Percentiles rank a stretch among this genome's conserved stretches.
phyloP scores from a whole-genome alignment of 2,329 filamentous ascomycete genomes.

The Botrytis squamosa region DNA sequence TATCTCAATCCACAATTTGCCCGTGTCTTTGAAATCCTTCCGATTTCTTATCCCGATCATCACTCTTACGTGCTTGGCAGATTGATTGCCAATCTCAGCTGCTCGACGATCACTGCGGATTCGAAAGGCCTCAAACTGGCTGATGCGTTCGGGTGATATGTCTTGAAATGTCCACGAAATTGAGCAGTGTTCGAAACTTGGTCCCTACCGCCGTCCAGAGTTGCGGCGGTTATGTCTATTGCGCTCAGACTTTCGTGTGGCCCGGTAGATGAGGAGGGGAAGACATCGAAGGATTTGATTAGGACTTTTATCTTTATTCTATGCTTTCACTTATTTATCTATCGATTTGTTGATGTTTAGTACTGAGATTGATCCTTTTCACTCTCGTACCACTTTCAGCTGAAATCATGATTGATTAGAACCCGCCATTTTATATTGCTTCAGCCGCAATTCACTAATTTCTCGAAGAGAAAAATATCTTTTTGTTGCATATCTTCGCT shows the following conservation, averaged over 20 bases:
- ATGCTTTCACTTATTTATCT: neutral
- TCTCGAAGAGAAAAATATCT: neutral
- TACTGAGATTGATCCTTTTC: neutral
- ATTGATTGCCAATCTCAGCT: neutral
- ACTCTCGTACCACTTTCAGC: neutral
- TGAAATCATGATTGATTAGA: neutral
- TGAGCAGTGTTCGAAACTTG: slow-evolving; percentile 15
- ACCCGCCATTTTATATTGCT: neutral
- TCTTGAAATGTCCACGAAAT: neutral
- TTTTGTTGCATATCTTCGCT: neutral
- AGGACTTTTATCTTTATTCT: neutral
- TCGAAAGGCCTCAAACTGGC: neutral
- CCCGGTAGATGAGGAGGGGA: neutral
- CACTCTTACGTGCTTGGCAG: neutral
- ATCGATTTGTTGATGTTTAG: neutral
- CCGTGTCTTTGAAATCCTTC: neutral
- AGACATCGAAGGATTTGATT: neutral
- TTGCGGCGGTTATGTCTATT: slow-evolving; percentile 3
- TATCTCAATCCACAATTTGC: neutral
- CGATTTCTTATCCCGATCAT: neutral
- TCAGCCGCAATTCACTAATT: neutral
- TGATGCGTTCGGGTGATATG: neutral
- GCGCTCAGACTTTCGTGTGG: neutral
- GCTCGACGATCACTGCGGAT: neutral
- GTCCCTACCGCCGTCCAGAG: neutral